Conservation (phyloP, 495 filamentous ascomycete genomes). For the Hypoxylon perforatum region DNA sequence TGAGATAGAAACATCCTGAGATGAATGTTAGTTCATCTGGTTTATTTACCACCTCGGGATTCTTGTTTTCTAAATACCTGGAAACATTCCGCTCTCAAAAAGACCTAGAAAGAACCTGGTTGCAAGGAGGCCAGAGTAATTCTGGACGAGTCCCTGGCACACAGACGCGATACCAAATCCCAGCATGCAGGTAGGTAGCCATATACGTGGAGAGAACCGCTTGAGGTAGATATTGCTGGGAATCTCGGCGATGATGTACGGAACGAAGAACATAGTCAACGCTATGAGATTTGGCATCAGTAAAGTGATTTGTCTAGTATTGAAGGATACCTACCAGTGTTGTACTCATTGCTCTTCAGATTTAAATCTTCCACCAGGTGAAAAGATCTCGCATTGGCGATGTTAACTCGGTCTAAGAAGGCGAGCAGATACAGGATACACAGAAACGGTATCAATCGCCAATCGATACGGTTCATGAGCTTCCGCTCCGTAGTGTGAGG, state of each 20-base stretch:
- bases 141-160: conserved; percentile 82
- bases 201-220: conserved; percentile 80
- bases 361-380: conserved; percentile 72
- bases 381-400: conserved; percentile 72
- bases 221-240: conserved; percentile 91
- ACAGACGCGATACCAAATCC: conserved; percentile 81
- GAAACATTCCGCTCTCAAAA: conserved; percentile 92
- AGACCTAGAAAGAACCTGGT: conserved; percentile 90
- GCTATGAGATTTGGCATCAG: conserved; percentile 50
- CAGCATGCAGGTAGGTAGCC: conserved; percentile 85
- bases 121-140: conserved; percentile 80
- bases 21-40: conserved; percentile 35
- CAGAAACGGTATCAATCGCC: conserved; percentile 82
- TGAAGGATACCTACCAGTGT: conserved; percentile 56
- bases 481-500: conserved; percentile 76
- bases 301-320: background rate
- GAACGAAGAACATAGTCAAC: conserved; percentile 91
- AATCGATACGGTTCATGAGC: conserved; percentile 81
- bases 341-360: conserved; percentile 72
- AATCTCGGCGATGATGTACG: conserved; percentile 88
- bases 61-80: conserved; percentile 58
- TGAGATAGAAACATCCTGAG: conserved; percentile 78
- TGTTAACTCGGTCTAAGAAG: conserved; percentile 85
- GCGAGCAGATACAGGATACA: conserved; percentile 87
- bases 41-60: conserved; percentile 26